A percentile compares a stretch with the other conserved stretches of the same genome.
Evolutionary conservation across 1,284 basidiomycete species (phyloP).

Genomic region (Moesziomyces aphidis): DNA sequence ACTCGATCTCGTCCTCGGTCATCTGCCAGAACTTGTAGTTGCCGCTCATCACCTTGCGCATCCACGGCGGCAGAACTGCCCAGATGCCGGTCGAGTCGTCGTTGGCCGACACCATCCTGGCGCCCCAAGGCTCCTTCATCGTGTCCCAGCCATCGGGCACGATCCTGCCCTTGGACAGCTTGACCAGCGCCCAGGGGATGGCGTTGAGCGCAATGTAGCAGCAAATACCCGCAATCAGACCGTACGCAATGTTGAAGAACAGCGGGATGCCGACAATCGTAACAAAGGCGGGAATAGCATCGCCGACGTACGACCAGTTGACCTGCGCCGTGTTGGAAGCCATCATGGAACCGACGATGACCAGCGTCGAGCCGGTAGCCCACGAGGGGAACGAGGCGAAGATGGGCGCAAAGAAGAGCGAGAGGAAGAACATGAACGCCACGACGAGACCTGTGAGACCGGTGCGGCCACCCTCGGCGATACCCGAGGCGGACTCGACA

Average conservation of each 20-base stretch:
- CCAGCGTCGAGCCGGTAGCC: slow-evolving; percentile 87
- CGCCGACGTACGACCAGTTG: slow-evolving; percentile 87
- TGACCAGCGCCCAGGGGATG: slow-evolving; percentile 74
- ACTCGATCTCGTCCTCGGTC: slow-evolving; percentile 61
- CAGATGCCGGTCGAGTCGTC: slow-evolving; percentile 44
- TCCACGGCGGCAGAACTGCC: slow-evolving; percentile 62
- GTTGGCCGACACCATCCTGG: slow-evolving; percentile 39
- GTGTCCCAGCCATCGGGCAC: slow-evolving; percentile 73
- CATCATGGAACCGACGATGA: slow-evolving; percentile 90
- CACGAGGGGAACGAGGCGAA: slow-evolving; percentile 87
- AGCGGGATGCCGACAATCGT: slow-evolving; percentile 55
- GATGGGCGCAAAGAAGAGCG: slow-evolving; percentile 88
- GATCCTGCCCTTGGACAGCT: slow-evolving; percentile 75
- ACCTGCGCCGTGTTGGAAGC: slow-evolving; percentile 85
- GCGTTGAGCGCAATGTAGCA: slow-evolving; percentile 82
- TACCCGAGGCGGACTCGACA: slow-evolving; percentile 77
- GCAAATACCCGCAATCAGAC: slow-evolving; percentile 82
- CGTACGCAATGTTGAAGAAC: slow-evolving; percentile 81
- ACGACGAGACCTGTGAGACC: slow-evolving; percentile 83
- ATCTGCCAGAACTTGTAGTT: slow-evolving; percentile 64
- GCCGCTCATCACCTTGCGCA: slow-evolving; percentile 57
- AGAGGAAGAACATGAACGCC: slow-evolving; percentile 83
- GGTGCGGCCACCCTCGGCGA: slow-evolving; percentile 84
- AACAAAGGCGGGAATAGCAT: slow-evolving; percentile 75
- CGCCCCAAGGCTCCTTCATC: slow-evolving; percentile 64